A percentile compares a stretch with the other conserved stretches of the same genome.
Conservation (phyloP, 192 early-diverging fungal species). For the Pilaira anomala region DNA sequence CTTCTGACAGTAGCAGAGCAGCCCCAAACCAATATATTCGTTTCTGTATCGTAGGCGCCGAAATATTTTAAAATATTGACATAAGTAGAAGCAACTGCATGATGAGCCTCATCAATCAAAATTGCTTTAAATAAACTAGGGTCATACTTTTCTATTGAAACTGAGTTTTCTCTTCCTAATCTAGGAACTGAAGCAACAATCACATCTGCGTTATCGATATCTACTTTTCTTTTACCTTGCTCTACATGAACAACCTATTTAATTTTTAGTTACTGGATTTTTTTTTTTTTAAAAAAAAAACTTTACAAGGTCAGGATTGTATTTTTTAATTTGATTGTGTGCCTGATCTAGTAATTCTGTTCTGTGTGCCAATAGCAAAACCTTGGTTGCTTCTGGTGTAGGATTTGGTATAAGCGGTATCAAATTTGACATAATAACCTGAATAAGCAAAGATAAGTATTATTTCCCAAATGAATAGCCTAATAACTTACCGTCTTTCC, state of each 20-base stretch:
- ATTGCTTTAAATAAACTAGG: constrained; percentile 81
- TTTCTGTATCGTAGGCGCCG: constrained; percentile 38
- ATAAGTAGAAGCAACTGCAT: constrained; percentile 80
- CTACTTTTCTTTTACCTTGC: constrained; percentile 59
- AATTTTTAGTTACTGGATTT: not conserved
- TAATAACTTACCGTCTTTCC: constrained; percentile 75
- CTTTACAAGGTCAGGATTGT: constrained; percentile 52
- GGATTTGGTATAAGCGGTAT: constrained; percentile 65
- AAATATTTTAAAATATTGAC: constrained; percentile 71
- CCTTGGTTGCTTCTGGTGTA: constrained; percentile 63
- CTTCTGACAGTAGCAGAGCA: constrained; percentile 89
- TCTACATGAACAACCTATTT: constrained; percentile 58
- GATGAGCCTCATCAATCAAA: constrained; percentile 93
- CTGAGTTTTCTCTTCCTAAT: constrained; percentile 51
- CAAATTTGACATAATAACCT: constrained; percentile 81
- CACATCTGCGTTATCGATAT: constrained; percentile 58
- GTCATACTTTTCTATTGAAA: constrained; percentile 62
- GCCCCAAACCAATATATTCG: constrained; percentile 79
- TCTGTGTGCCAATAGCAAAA: constrained; percentile 84
- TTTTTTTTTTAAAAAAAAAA: not conserved
- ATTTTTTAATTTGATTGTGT: constrained; percentile 55
- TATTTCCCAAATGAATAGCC: not conserved
- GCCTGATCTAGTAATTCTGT: constrained; percentile 88
- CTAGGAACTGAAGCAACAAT: constrained; percentile 77
- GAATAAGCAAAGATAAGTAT: not conserved